Base-by-base conservation (phyloP, 192 early-diverging fungal genomes). In the Coemansia sp. region DNA sequence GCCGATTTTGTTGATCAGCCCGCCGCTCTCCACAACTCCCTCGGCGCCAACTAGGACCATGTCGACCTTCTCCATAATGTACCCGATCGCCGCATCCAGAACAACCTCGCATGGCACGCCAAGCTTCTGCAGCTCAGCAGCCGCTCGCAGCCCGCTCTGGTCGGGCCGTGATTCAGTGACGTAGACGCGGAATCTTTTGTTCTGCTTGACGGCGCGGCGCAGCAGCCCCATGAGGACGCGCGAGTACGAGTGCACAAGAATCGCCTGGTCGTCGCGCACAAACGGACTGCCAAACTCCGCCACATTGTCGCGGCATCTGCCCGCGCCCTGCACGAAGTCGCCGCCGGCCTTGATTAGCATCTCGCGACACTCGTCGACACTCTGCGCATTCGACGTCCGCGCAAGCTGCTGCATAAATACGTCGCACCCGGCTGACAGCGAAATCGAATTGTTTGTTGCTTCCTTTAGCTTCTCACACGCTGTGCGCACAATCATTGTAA, bases 41-140 rank as follows among this genome's bases (percentile, higher is more conserved):
- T 99, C 98, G 10, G 98, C 98, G 20, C 98, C 98, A 33, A 95
- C 95, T 68, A 99, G 86, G 18, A 98, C 93, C 87, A 96, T 87
- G 70, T 99, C 96, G 16, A 99, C 96, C 74, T 93, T 92, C 65
- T 94, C 92, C 85, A 99, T 96, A 63, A 96, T 86, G 78, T 92
- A 97, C 35, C 93, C 95, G 6, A 97, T 93, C 5, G 96, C 95
- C 5, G 93, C 84, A 75, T 99, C 98, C 69, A 93, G 75, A 39
- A 99, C 89, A 21, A 94, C 88, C 49, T 90, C 89, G 18, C 92
- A 93, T 8, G 91, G 91, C 44, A 99, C 92, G 63, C 92, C 91
- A 41, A 88, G 78, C 67, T 75, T 73, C 51, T 88, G 76, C 60
- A 99, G 86, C 57, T 88, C 86, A 20, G 85, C 80, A 0, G 90